These are phyloP conservation scores for Spathaspora hagerdaliae DNA, from an alignment of 805 yeast genomes.

Conservation along the genomic window DNA sequence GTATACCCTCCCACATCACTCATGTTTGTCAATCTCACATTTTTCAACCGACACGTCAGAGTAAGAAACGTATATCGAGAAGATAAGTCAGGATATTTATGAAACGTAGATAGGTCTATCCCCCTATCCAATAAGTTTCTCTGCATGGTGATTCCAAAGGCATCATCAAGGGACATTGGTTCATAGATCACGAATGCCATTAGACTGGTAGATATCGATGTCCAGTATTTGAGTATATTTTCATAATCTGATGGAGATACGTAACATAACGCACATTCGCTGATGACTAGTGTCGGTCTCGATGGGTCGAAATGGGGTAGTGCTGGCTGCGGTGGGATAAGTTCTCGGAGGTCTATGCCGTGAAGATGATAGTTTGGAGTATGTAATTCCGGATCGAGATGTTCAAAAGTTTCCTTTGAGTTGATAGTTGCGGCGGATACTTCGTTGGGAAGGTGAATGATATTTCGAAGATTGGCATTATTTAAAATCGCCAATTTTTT, in stretches of 20 bases:
- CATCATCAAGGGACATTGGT: slow-evolving; percentile 60
- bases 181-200: slow-evolving; percentile 54
- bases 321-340: slow-evolving; percentile 10
- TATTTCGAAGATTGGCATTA: slow-evolving; percentile 20
- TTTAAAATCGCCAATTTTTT: slow-evolving; percentile 48
- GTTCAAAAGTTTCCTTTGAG: slow-evolving; percentile 20
- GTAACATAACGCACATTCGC: slow-evolving; percentile 79
- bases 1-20: slow-evolving; percentile 36
- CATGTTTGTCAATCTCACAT: slow-evolving; percentile 43
- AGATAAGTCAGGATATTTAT: slow-evolving; percentile 44
- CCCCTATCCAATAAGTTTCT: slow-evolving; percentile 59
- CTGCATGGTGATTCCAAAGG: slow-evolving; percentile 68
- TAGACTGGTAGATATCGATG: slow-evolving; percentile 13
- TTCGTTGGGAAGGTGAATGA: slow-evolving; percentile 12
- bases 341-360: slow-evolving; percentile 51
- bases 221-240: slow-evolving; percentile 43
- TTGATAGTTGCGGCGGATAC: slow-evolving; percentile 3
- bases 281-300: slow-evolving; percentile 57
- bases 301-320: slow-evolving; percentile 21
- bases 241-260: slow-evolving; percentile 47
- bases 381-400: slow-evolving; percentile 25
- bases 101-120: slow-evolving; percentile 54
- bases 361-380: slow-evolving; percentile 46
- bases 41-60: slow-evolving; percentile 20
- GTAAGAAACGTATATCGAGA: slow-evolving; percentile 22